Evolutionary conservation across 352 stramenopile species (phyloP), one percentile per base, ranked within the genome.

Genomic region (Phytopythium ostracodes): DNA sequence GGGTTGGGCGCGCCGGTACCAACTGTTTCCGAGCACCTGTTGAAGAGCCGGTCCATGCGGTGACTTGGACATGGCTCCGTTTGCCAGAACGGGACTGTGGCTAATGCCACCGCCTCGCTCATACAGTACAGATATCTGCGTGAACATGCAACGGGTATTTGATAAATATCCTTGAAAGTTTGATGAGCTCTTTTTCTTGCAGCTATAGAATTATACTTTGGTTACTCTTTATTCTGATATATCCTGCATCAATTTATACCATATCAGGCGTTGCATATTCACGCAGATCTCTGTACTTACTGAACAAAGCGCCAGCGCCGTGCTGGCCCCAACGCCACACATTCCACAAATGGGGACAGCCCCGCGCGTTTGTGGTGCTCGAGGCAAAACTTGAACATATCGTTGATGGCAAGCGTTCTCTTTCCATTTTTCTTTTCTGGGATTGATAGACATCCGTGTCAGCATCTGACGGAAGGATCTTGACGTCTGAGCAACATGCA

Each of bases 41-140:
- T 49, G 55, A 60, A 60, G 55, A 60, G 55, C 55, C 55, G 55
- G 55, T 60, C 55, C 40, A 59, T 27, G 12, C n/a, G 31, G 22
- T 15, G 7, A 5, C 24, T 10, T 29, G 18, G 38, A 27, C 25
- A 31, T 52, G 24, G 29, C 55, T 60, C 14, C 36, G 40, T 22
- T 47, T 27, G 36, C 33, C 33, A 22, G 55, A 50, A 60, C 22
- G 4, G 22, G 18, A 17, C 5, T 22, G n/a, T 51, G 53, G 31
- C 53, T 59, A 59, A 2, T 31, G 53, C 22, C 53, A 59, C 53
- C 53, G 53, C 50, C 50, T 7, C 15, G 29, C 53, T 15, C 36
- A 46, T 47, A 18, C n/a, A n/a, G n/a, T n/a, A n/a, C n/a, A n/a
- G n/a, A n/a, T n/a, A n/a, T n/a, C n/a, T n/a, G n/a, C n/a, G n/a